phyloP scores from a whole-genome alignment of 2,329 filamentous ascomycete species.

The Atkinsonella hypoxylon region DNA sequence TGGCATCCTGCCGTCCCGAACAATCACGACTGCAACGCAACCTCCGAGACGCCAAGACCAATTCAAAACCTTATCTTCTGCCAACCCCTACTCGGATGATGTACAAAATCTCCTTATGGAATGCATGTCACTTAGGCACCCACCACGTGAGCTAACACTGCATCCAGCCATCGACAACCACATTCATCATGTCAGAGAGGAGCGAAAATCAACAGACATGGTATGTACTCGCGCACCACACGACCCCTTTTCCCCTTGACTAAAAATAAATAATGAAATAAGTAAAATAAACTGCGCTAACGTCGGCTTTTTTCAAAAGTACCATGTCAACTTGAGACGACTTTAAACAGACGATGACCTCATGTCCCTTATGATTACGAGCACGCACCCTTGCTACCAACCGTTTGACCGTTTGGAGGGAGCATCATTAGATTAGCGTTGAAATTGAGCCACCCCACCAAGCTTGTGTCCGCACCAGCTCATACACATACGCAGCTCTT shows the following conservation, averaged over 20 bases:
- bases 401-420: not conserved
- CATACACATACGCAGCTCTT: not conserved
- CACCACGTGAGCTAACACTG: not conserved
- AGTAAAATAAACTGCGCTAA: not conserved
- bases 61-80: not conserved
- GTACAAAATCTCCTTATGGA: not conserved
- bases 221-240: slow-evolving; percentile 11
- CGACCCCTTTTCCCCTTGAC: too few relatives aligned
- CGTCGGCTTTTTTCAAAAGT: slow-evolving; percentile 1
- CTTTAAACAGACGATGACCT: not conserved
- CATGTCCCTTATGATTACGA: not conserved
- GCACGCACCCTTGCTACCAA: not conserved
- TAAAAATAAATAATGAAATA: too few relatives aligned
- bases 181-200: slow-evolving; percentile 19
- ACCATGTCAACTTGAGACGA: slow-evolving; percentile 7
- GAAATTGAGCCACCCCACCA: not conserved
- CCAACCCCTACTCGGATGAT: not conserved
- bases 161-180: slow-evolving; percentile 24
- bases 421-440: slow-evolving; percentile 1
- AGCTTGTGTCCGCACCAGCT: not conserved
- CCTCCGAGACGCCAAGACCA: not conserved
- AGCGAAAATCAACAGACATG: slow-evolving; percentile 19
- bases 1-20: not conserved
- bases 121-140: not conserved
- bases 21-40: not conserved